phyloP scores from a whole-genome alignment of 2,329 filamentous ascomycete species.

The Phyllosticta paracitricarpa region DNA sequence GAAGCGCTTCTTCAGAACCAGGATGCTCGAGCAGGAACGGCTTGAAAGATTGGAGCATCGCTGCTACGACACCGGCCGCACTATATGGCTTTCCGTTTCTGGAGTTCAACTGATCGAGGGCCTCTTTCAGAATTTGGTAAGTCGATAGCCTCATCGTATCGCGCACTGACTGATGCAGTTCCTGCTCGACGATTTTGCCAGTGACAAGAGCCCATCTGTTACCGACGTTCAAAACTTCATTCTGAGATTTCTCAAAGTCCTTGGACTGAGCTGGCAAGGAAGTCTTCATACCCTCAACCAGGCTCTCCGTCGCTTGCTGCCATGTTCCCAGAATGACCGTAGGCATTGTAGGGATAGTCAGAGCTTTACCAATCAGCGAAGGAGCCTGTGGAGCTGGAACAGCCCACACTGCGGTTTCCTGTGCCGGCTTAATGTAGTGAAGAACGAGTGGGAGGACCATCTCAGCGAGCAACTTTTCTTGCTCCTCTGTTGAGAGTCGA shows the following conservation, averaged over 20 bases:
- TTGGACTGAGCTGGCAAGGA: conserved; percentile 76
- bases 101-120: conserved; percentile 39
- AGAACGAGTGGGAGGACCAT: conserved; percentile 43
- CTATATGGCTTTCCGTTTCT: conserved; percentile 58
- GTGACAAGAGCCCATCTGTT: conserved; percentile 52
- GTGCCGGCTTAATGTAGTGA: conserved; percentile 42
- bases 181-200: conserved; percentile 15
- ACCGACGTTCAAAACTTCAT: conserved; percentile 54
- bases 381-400: conserved; percentile 33
- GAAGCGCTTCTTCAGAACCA: conserved; percentile 32
- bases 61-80: conserved; percentile 49
- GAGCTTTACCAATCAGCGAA: conserved; percentile 30
- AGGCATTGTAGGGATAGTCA: conserved; percentile 34
- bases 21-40: conserved; percentile 30
- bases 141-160: conserved; percentile 24
- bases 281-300: conserved; percentile 59
- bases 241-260: conserved; percentile 64
- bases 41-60: conserved; percentile 38
- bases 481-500: conserved; percentile 33
- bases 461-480: conserved; percentile 34
- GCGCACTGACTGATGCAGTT: neutral
- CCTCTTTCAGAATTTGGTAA: conserved; percentile 36
- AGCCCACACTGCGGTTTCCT: conserved; percentile 40
- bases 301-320: conserved; percentile 47
- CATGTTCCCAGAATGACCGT: conserved; percentile 49